phyloP scores from a whole-genome alignment of 2,329 filamentous ascomycete species.

The Blastomyces gilchristii region DNA sequence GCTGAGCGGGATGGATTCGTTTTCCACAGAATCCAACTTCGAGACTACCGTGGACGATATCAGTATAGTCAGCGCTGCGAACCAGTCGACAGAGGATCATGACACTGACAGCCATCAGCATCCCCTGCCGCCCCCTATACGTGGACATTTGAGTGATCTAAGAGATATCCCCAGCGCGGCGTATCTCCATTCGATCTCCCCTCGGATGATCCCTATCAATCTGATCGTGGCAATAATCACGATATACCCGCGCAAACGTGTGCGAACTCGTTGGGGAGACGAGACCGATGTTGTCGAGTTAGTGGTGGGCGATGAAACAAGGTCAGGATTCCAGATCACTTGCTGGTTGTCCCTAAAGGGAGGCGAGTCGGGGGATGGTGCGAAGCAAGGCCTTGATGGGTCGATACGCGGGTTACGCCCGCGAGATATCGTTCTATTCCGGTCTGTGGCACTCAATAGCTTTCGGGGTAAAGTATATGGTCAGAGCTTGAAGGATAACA shows the following conservation, averaged over 20 bases:
- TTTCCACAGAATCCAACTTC: constrained; percentile 12
- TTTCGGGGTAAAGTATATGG: constrained; percentile 74
- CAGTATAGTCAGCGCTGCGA: constrained; percentile 11
- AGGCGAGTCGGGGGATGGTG: constrained; percentile 9
- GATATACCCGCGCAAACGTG: constrained; percentile 54
- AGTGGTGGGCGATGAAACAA: constrained; percentile 75
- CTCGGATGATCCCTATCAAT: constrained; percentile 73
- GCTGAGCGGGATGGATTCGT: constrained; percentile 9
- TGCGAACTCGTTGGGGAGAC: constrained; percentile 50
- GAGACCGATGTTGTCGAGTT: constrained; percentile 61
- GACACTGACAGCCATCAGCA: constrained; percentile 11
- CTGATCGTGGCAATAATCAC: constrained; percentile 71
- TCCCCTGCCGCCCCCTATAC: constrained; percentile 23
- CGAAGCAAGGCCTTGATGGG: constrained; percentile 28
- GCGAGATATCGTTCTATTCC: constrained; percentile 68
- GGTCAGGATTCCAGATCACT: constrained; percentile 66
- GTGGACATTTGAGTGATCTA: constrained; percentile 50
- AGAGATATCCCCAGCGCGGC: constrained; percentile 57
- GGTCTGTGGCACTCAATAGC: constrained; percentile 65
- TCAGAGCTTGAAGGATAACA: constrained; percentile 62
- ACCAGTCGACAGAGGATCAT: constrained; percentile 8
- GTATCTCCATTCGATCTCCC: constrained; percentile 57
- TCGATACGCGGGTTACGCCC: constrained; percentile 45
- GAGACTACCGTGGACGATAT: constrained; percentile 9
- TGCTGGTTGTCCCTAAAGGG: constrained; percentile 57